Percentiles rank a stretch among this genome's conserved stretches.
Evolutionary conservation across 2,329 filamentous ascomycete species (phyloP).

Genomic region (Aquanectria penicillioides): DNA sequence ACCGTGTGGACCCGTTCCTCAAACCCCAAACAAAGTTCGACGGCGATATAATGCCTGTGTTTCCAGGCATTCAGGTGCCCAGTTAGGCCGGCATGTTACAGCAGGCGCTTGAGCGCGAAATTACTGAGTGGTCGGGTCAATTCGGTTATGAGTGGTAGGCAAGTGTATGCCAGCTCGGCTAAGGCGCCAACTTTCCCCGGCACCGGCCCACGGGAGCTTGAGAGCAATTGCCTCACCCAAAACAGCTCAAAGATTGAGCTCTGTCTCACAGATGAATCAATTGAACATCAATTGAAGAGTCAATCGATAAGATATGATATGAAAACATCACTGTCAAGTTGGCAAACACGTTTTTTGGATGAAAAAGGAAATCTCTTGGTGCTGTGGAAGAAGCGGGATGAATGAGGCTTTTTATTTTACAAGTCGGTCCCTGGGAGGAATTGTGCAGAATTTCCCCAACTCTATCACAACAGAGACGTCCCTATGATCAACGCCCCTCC

Average conservation of each 20-base stretch:
- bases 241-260: conserved; percentile 25
- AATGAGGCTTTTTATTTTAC: conserved; percentile 57
- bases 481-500: conserved; percentile 46
- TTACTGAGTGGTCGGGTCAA: conserved; percentile 32
- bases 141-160: conserved; percentile 41
- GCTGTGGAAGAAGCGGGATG: conserved; percentile 49
- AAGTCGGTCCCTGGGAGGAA: conserved; percentile 49
- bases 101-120: conserved; percentile 17
- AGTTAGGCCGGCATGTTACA: conserved; percentile 29
- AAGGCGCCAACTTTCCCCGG: conserved; percentile 39
- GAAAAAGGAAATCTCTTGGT: conserved; percentile 45
- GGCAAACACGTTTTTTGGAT: conserved; percentile 13
- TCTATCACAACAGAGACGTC: conserved; percentile 49
- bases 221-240: conserved; percentile 42
- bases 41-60: conserved; percentile 39
- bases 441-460: conserved; percentile 47
- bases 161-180: conserved; percentile 36
- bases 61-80: conserved; percentile 36
- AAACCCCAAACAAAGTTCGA: conserved; percentile 26
- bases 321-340: conserved; percentile 16
- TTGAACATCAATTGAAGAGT: conserved; percentile 34
- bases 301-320: conserved; percentile 19
- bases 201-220: conserved; percentile 44
- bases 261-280: conserved; percentile 26
- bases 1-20: conserved; percentile 44